Percentiles rank a stretch among this genome's conserved stretches.
Evolutionary conservation across 1,284 basidiomycete genomes (phyloP).

Genomic region (Trametes hirsuta): DNA sequence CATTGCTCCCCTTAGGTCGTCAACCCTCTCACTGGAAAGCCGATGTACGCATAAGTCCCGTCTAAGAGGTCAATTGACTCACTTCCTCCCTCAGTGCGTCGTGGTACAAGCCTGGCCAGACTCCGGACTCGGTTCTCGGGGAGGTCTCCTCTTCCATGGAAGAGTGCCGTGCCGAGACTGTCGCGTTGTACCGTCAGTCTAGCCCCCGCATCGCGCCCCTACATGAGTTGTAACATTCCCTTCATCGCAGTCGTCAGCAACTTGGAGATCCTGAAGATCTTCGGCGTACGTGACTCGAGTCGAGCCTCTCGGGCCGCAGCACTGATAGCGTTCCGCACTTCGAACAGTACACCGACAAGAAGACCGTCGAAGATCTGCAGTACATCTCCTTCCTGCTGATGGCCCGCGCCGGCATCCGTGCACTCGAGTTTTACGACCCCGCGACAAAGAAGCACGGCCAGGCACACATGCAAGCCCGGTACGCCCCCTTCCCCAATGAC

Average conservation of each 20-base stretch:
- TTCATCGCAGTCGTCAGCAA: slow-evolving; percentile 65
- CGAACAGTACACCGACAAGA: slow-evolving; percentile 62
- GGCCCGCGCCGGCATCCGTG: slow-evolving; percentile 81
- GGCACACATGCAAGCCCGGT: slow-evolving; percentile 92
- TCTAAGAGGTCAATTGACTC: not conserved
- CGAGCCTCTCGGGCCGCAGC: not conserved
- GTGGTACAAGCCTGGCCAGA: slow-evolving; percentile 87
- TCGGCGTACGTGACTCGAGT: slow-evolving; percentile 53
- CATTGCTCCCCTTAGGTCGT: slow-evolving; percentile 54
- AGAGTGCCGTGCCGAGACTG: slow-evolving; percentile 85
- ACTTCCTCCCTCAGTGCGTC: slow-evolving; percentile 48
- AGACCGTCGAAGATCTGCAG: slow-evolving; percentile 77
- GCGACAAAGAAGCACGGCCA: slow-evolving; percentile 82
- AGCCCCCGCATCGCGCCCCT: not conserved
- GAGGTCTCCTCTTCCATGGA: slow-evolving; percentile 87
- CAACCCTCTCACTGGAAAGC: slow-evolving; percentile 84
- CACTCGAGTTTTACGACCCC: slow-evolving; percentile 84
- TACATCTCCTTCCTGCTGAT: slow-evolving; percentile 83
- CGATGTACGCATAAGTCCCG: slow-evolving; percentile 52
- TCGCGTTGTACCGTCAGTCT: slow-evolving; percentile 72
- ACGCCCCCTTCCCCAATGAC: slow-evolving; percentile 21
- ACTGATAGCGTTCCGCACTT: not conserved
- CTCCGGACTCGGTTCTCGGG: slow-evolving; percentile 76
- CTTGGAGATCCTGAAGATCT: slow-evolving; percentile 72
- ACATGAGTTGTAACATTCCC: not conserved